Base-by-base conservation (phyloP, 202 grass and related monocot species). In the Digitaria exilis region DNA sequence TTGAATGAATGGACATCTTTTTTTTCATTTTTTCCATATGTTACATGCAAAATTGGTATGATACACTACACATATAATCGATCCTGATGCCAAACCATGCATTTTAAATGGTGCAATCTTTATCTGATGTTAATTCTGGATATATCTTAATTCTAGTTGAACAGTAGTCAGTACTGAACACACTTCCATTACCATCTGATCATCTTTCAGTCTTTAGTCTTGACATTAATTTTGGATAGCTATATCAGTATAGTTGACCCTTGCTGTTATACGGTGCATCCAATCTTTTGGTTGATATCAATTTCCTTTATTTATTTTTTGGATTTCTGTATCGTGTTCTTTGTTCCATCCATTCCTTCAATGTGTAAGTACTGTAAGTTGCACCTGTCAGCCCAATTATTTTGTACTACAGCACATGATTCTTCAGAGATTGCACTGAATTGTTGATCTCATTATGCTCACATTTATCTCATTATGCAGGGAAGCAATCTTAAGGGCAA, bases 401-500 rank as follows among this genome's bases (percentile, higher is more conserved):
- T 52, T 56, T 68, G 68, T 39, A 56, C 7, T 30, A 1, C 4
- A 6, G 7, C 48, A 39, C 10, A 41, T 2, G 13, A 78, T 83
- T 68, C 37, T 65, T 68, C n/a, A 18, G 26, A 65, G 44, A 65
- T 55, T 16, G 28, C 75, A 64, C 50, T 52, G 15, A 59, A 48
- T 45, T 45, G 12, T 67, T 80, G 21, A 45, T 84, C n/a, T n/a
- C n/a, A n/a, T 46, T 52, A 56, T 64, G 21, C 0, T 29, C 32
- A 4, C n/a, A 4, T 63, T 45, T 66, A 10, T 73, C 52, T 71
- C 0, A 21, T 28, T 89, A 69, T 39, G 37, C 71, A 99, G 96
- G 96, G 96, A 82, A 94, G 93, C 87, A 92, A 99, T 84, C 77
- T 99, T 37, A 94, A 91, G 54, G 85, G 93, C 37, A 99, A 92